These are phyloP conservation scores for Astrephomene gubernaculifera DNA, from an alignment of 139 green algal species.

Conservation along the genomic window DNA sequence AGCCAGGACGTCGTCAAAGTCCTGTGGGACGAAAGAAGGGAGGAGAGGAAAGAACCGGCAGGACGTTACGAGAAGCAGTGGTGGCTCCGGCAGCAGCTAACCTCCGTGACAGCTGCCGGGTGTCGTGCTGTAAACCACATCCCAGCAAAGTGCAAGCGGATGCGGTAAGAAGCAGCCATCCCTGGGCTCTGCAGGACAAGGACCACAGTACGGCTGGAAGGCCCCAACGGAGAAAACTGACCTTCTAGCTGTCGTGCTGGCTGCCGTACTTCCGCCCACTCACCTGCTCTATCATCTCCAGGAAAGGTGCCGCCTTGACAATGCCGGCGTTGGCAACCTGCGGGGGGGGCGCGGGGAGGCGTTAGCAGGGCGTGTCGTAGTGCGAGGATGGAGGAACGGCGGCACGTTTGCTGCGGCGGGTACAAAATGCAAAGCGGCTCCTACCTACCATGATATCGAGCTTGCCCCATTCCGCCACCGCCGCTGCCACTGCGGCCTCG, in stretches of 20 bases:
- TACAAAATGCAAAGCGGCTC: neutral
- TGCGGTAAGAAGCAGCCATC: no score
- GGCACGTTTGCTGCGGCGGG: neutral
- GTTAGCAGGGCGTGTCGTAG: neutral
- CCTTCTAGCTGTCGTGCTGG: no score
- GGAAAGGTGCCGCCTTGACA: constrained; percentile 78
- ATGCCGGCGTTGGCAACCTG: constrained; percentile 70
- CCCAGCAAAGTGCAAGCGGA: no score
- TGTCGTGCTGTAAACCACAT: no score
- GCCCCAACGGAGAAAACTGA: neutral
- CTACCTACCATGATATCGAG: constrained; percentile 74
- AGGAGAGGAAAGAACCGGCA: no score
- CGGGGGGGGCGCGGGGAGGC: neutral
- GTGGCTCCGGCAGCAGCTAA: no score
- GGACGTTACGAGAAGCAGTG: no score
- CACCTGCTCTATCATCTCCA: constrained; percentile 87
- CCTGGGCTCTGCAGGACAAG: no score
- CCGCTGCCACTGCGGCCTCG: constrained; percentile 63
- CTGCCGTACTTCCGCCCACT: no score
- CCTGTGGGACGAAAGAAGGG: neutral
- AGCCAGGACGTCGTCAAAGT: constrained; percentile 75
- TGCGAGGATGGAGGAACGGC: neutral
- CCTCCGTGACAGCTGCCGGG: no score
- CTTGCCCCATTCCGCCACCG: constrained; percentile 69
- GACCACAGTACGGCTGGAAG: no score